Evolutionary conservation across 2,329 filamentous ascomycete species (phyloP), one percentile per base, ranked within the genome.

Genomic region (Ophiostoma sp.): DNA sequence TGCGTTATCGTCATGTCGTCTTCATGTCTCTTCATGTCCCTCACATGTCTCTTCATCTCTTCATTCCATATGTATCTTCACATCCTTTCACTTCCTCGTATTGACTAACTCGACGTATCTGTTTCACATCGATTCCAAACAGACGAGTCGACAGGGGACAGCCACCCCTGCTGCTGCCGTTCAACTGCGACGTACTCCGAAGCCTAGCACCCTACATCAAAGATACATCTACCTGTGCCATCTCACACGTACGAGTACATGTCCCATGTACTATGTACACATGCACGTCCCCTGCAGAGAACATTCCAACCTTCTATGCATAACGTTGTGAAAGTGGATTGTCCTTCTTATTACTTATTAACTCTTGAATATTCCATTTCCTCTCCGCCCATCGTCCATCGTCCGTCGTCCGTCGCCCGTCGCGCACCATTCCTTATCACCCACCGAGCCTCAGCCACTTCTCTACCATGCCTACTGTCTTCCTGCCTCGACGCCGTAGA

Each of bases 231-330:
- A 27, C 27, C 27, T 2, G 27, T 27, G 27, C 27, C 27, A 27
- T 27, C 27, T 27, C 27, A 27, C 27, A 27, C 27, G 27, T 27
- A 27, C 27, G n/a, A n/a, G n/a, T n/a, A n/a, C 27, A 27, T 27
- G 27, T 27, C 27, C 27, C 27, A 27, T 27, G 27, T 27, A 27
- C 27, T 27, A 27, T 27, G n/a, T 47, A 47, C 5, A 12, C 5
- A 55, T 66, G 66, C 55, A 36, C 36, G 45, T 27, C 36, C 42
- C 55, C 42, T 63, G 58, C 18, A 58, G 58, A 63, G 66, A 63
- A 45, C 41, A 38, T 58, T 45, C 63, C 18, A 40, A 47, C 66
- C 60, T 67, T 64, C 66, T 45, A 45, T 63, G 55, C 58, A 64
- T 45, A 40, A 60, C 27, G 27, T 27, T 27, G 27, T 27, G 27